These are phyloP conservation scores for Ophiostoma ulmi DNA, from an alignment of 2,329 filamentous ascomycete genomes.

Conservation along the genomic window DNA sequence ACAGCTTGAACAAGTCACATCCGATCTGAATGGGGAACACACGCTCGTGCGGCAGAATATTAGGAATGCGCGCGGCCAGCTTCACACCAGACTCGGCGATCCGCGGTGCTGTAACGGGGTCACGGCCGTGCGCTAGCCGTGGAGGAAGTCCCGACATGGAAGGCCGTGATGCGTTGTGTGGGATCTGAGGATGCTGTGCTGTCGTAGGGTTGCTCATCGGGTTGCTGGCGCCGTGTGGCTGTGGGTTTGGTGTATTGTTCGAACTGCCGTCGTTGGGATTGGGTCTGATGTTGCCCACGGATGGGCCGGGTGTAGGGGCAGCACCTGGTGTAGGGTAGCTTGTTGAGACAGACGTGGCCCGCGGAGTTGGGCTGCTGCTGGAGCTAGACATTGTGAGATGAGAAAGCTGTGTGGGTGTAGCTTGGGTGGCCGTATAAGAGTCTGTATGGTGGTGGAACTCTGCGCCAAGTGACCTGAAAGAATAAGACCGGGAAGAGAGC, in stretches of 20 bases:
- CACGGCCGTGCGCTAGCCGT: background rate
- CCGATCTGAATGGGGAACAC: constrained; percentile 73
- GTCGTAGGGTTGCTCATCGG: background rate
- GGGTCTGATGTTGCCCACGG: background rate
- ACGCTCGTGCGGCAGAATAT: constrained; percentile 61
- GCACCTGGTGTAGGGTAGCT: constrained; percentile 19
- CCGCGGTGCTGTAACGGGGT: constrained; percentile 4
- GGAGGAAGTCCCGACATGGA: background rate
- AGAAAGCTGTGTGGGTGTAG: background rate
- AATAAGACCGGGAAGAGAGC: too few species aligned
- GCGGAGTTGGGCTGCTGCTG: constrained; percentile 17
- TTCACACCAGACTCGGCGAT: background rate
- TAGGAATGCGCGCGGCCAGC: constrained; percentile 40
- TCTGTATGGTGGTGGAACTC: background rate
- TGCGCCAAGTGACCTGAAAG: background rate
- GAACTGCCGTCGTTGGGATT: background rate
- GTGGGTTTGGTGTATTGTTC: background rate
- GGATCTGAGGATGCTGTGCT: constrained; percentile 12
- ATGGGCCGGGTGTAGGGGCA: background rate
- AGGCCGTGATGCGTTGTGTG: background rate
- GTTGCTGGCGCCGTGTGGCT: background rate
- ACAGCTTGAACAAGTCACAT: constrained; percentile 65
- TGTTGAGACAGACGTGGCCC: constrained; percentile 13
- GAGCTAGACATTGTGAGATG: constrained; percentile 13
- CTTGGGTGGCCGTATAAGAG: background rate